phyloP scores from a whole-genome alignment of 176 grass and related monocot species.

The Calamus simplicifolius region DNA sequence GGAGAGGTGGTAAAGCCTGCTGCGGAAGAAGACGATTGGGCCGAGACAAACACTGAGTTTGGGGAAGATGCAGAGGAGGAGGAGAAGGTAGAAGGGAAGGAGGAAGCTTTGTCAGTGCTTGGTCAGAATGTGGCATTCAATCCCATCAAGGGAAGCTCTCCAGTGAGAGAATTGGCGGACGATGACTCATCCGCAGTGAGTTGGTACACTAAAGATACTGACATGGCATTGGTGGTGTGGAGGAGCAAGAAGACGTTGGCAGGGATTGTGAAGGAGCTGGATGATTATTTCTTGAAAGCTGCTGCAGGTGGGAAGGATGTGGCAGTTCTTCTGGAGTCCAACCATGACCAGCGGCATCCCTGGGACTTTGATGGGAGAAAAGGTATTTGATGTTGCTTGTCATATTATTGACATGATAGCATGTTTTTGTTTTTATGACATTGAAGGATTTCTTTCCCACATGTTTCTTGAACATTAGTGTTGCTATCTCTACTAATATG shows the following conservation, averaged over 20 bases:
- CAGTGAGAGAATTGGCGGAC: conserved; percentile 29
- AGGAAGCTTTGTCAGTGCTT: conserved; percentile 10
- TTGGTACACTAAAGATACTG: conserved; percentile 64
- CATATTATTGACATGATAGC: too few species aligned
- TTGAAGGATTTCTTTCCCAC: too few species aligned
- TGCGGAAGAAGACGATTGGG: conserved; percentile 56
- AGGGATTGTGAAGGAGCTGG: conserved; percentile 73
- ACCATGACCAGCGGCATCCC: conserved; percentile 29
- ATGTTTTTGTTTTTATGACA: conserved; percentile 1
- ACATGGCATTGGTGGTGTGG: conserved; percentile 31
- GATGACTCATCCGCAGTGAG: conserved; percentile 50
- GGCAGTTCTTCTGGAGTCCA: conserved; percentile 62
- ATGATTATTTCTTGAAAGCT: conserved; percentile 94
- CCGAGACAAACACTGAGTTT: conserved; percentile 53
- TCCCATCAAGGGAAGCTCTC: conserved; percentile 9
- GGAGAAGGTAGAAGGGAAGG: not conserved
- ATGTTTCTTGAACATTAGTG: too few species aligned
- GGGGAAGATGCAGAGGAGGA: conserved; percentile 42
- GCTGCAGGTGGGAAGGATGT: conserved; percentile 77
- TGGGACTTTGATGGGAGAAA: conserved; percentile 53
- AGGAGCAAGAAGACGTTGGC: conserved; percentile 51
- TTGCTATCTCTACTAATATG: too few species aligned
- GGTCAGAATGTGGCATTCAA: conserved; percentile 21
- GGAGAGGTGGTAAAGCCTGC: conserved; percentile 29
- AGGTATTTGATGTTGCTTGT: conserved; percentile 26